Evolutionary conservation across 306 rosid genomes (phyloP).

Genomic region (Aeschynomene evenia): DNA sequence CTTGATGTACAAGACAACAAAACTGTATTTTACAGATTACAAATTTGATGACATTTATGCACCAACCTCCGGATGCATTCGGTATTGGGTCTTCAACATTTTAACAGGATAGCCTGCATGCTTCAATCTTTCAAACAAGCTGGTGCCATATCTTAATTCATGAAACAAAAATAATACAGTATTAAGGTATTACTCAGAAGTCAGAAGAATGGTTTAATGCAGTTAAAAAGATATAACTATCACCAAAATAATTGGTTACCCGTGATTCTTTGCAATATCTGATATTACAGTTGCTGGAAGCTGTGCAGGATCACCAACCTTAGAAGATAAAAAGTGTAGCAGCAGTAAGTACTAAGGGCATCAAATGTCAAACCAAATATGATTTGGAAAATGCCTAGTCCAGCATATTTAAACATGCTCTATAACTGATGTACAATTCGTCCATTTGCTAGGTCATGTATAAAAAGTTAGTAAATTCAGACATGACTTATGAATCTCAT

Average conservation of each 20-base stretch:
- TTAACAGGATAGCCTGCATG: slow-evolving; percentile 87
- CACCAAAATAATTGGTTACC: slow-evolving; percentile 43
- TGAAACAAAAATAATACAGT: slow-evolving; percentile 26
- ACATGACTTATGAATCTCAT: slow-evolving; percentile 17
- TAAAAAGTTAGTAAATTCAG: slow-evolving; percentile 1
- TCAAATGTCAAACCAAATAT: neutral
- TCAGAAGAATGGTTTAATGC: neutral
- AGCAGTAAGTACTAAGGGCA: neutral
- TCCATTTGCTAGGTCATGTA: slow-evolving; percentile 1
- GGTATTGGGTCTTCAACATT: slow-evolving; percentile 94
- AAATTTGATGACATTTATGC: slow-evolving; percentile 17
- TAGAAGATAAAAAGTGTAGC: neutral
- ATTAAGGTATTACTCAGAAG: slow-evolving; percentile 1
- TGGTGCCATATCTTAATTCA: slow-evolving; percentile 70
- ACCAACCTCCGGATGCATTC: slow-evolving; percentile 99
- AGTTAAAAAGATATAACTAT: neutral
- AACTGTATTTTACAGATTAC: neutral
- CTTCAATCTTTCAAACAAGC: slow-evolving; percentile 88
- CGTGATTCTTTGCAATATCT: slow-evolving; percentile 60
- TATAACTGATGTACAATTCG: slow-evolving; percentile 1
- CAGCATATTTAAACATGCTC: slow-evolving; percentile 5
- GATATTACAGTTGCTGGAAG: slow-evolving; percentile 98
- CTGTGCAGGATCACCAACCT: slow-evolving; percentile 98
- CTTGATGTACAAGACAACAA: neutral
- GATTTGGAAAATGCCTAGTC: neutral